phyloP scores from a whole-genome alignment of 1,284 basidiomycete genomes.

The Bjerkandera adusta region DNA sequence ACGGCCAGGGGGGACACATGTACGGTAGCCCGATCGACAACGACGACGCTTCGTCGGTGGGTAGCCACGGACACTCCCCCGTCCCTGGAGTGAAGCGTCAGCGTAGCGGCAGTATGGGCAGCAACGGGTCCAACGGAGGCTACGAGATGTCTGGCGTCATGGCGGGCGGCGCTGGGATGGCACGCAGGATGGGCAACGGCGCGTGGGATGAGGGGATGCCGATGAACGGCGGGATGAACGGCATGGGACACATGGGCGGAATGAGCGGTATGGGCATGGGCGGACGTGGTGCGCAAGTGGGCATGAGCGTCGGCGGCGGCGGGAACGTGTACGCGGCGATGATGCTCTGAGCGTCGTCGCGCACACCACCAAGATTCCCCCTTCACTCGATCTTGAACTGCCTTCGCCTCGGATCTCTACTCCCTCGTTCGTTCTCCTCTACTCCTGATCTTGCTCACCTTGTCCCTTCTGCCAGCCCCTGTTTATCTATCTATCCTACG shows the following conservation, averaged over 20 bases:
- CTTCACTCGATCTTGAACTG: background rate
- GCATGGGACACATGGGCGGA: conserved; percentile 20
- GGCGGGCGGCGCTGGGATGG: conserved; percentile 26
- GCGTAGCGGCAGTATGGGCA: conserved; percentile 39
- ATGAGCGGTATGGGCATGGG: conserved; percentile 20
- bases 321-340: conserved; percentile 40
- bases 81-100: conserved; percentile 28
- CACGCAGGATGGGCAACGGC: conserved; percentile 24
- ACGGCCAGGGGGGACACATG: conserved; percentile 22
- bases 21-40: conserved; percentile 34
- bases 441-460: conserved; percentile 5
- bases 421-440: background rate
- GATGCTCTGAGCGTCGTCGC: conserved; percentile 31
- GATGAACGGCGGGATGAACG: conserved; percentile 18
- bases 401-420: background rate
- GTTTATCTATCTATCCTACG: conserved; percentile 14
- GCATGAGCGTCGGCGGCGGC: conserved; percentile 38
- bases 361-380: background rate
- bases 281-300: conserved; percentile 25
- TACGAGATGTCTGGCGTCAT: conserved; percentile 37
- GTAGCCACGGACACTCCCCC: conserved; percentile 20
- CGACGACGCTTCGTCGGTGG: conserved; percentile 42
- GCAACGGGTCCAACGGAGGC: conserved; percentile 31
- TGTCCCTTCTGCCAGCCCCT: background rate
- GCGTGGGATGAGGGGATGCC: conserved; percentile 30